Percentiles rank a stretch among this genome's conserved stretches.
phyloP scores from a whole-genome alignment of 257 asterid species.

The Lycium barbarum region DNA sequence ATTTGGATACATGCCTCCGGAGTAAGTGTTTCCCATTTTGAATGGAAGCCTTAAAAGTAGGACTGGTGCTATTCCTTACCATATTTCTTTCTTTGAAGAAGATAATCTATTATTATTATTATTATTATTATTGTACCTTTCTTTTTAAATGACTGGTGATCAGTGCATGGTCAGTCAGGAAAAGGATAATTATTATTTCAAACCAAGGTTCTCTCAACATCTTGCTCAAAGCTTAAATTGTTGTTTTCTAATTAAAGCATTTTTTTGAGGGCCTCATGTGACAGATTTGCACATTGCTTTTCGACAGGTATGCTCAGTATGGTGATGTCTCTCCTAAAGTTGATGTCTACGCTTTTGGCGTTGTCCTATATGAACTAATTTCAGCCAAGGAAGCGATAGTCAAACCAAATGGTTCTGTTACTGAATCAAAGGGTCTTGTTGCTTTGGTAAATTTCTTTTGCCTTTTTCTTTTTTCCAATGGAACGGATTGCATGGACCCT shows the following conservation, averaged over 20 bases:
- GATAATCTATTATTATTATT: too few relatives aligned
- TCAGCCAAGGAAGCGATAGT: slow-evolving; percentile 62
- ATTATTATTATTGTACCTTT: too few relatives aligned
- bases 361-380: slow-evolving; percentile 81
- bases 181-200: too few relatives aligned
- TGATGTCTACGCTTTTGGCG: slow-evolving; percentile 94
- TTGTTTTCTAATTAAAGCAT: neutral
- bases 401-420: slow-evolving; percentile 32
- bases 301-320: slow-evolving; percentile 83
- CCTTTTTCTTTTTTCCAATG: neutral
- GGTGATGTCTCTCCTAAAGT: slow-evolving; percentile 91
- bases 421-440: slow-evolving; percentile 86
- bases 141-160: too few relatives aligned
- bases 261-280: neutral
- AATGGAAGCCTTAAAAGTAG: neutral
- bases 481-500: neutral
- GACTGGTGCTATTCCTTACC: too few relatives aligned
- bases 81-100: too few relatives aligned
- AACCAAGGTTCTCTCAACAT: too few relatives aligned
- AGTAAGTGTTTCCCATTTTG: slow-evolving; percentile 54
- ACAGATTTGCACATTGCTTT: neutral
- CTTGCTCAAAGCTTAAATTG: neutral
- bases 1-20: slow-evolving; percentile 98
- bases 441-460: slow-evolving; percentile 56
- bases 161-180: neutral